phyloP scores from a whole-genome alignment of 148 eudicot species.

The Tetragonia tetragonoides region DNA sequence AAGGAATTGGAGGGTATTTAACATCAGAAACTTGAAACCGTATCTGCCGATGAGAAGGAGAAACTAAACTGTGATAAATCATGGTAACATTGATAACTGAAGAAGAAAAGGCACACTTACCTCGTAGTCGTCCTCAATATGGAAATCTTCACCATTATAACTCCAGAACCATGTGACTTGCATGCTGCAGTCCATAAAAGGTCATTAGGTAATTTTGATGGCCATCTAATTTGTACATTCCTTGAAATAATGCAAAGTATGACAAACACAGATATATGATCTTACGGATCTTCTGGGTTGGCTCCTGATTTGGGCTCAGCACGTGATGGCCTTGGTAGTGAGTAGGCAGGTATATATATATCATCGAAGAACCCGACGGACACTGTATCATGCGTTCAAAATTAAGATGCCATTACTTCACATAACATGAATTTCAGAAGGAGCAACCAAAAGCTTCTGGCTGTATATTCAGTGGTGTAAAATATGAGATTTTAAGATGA shows the following conservation, averaged over 20 bases:
- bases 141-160: constrained; percentile 28
- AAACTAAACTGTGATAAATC: constrained; percentile 12
- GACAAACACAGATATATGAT: constrained; percentile 1
- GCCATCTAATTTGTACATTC: neutral
- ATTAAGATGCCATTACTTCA: constrained; percentile 15
- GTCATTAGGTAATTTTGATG: neutral
- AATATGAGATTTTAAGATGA: neutral
- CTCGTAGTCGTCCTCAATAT: constrained; percentile 50
- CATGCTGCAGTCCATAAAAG: constrained; percentile 33
- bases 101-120: constrained; percentile 28
- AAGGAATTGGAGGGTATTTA: constrained; percentile 64
- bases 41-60: constrained; percentile 48
- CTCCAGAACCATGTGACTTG: constrained; percentile 55
- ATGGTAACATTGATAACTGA: neutral
- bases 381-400: constrained; percentile 44
- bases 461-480: neutral
- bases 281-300: constrained; percentile 43
- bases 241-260: neutral
- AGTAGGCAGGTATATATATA: constrained; percentile 57
- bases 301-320: constrained; percentile 35
- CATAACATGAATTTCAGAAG: neutral
- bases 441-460: neutral
- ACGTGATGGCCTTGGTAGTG: constrained; percentile 50
- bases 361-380: constrained; percentile 88
- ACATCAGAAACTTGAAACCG: constrained; percentile 66